A percentile compares a stretch with the other conserved stretches of the same genome.
These are phyloP conservation scores for Monascus ruber DNA, from an alignment of 2,329 filamentous ascomycete species.

Conservation along the genomic window DNA sequence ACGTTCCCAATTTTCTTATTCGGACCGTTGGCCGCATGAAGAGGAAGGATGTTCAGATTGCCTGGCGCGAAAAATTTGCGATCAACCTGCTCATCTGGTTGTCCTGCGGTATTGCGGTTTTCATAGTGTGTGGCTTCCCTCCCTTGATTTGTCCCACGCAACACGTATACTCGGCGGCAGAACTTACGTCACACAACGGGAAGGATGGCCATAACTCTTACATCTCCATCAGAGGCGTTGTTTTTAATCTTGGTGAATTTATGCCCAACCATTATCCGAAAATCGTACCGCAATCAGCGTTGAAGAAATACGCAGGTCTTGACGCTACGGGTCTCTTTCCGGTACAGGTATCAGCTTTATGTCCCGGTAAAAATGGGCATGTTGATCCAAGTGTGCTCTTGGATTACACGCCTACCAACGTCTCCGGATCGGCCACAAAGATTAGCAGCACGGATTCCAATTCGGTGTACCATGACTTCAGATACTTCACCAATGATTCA, in stretches of 20 bases:
- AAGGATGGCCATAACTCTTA: conserved; percentile 55
- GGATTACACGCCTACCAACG: conserved; percentile 70
- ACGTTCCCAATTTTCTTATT: conserved; percentile 74
- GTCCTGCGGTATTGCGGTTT: conserved; percentile 62
- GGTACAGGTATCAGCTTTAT: conserved; percentile 85
- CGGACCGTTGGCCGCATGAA: conserved; percentile 69
- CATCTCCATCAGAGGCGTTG: conserved; percentile 73
- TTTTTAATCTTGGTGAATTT: conserved; percentile 71
- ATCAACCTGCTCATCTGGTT: conserved; percentile 98
- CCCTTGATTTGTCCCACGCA: conserved; percentile 82
- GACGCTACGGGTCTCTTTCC: conserved; percentile 89
- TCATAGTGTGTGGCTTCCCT: conserved; percentile 86
- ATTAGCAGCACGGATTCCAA: conserved; percentile 61
- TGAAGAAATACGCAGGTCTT: conserved; percentile 72
- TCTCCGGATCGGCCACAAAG: conserved; percentile 53
- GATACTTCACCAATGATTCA: conserved; percentile 67
- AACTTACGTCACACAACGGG: conserved; percentile 64
- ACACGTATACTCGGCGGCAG: conserved; percentile 68
- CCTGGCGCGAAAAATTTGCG: conserved; percentile 94
- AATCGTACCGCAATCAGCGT: conserved; percentile 46
- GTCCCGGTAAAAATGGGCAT: conserved; percentile 58
- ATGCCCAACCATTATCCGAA: conserved; percentile 67
- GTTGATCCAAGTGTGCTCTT: conserved; percentile 66
- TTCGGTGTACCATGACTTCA: conserved; percentile 82
- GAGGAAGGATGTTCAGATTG: conserved; percentile 80